phyloP scores from a whole-genome alignment of 2,329 filamentous ascomycete species.

The Paecilomyces sp. region DNA sequence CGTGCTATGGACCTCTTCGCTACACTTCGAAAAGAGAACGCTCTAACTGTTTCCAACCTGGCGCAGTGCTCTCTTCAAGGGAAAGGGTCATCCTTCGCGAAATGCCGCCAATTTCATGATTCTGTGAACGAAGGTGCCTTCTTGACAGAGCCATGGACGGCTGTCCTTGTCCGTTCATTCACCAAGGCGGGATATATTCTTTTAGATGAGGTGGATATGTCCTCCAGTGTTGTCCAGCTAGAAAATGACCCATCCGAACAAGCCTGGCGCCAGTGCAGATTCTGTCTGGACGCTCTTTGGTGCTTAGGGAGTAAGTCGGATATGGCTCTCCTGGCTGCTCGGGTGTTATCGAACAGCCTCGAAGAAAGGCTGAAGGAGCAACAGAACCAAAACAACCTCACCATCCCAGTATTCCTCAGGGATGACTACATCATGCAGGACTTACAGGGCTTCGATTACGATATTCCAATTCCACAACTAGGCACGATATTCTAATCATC shows the following conservation, averaged over 20 bases:
- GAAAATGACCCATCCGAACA: constrained; percentile 8
- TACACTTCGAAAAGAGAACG: constrained; percentile 38
- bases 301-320: constrained; percentile 52
- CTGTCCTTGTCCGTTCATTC: constrained; percentile 48
- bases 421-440: not conserved
- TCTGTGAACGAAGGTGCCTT: constrained; percentile 49
- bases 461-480: not conserved
- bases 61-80: constrained; percentile 41
- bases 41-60: constrained; percentile 42
- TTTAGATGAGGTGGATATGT: constrained; percentile 21
- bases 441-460: not conserved
- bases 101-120: constrained; percentile 40
- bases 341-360: not conserved
- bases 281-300: constrained; percentile 49
- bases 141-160: constrained; percentile 55
- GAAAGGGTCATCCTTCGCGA: not conserved
- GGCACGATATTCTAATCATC: not conserved
- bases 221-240: not conserved
- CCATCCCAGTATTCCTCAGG: not conserved
- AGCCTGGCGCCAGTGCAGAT: constrained; percentile 37
- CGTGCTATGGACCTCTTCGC: constrained; percentile 26
- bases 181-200: constrained; percentile 39
- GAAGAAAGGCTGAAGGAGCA: not conserved
- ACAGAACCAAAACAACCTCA: not conserved
- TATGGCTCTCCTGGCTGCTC: constrained; percentile 37